Percentiles rank a stretch among this genome's conserved stretches.
phyloP scores from a whole-genome alignment of 192 early-diverging fungal genomes.

The Oehlia diaphana region DNA sequence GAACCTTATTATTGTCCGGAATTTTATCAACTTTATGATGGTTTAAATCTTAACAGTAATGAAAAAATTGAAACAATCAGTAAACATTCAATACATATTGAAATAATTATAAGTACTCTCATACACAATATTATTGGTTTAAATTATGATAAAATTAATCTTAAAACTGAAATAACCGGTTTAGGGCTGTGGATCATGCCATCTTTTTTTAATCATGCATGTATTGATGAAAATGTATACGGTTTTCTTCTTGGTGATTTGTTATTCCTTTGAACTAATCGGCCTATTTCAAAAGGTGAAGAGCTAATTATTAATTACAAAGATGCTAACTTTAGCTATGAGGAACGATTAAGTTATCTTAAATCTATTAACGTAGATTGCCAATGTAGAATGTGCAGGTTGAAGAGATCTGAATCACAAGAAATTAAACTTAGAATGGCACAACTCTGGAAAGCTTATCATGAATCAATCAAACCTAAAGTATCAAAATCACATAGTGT shows the following conservation, averaged over 20 bases:
- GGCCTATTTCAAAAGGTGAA: neutral
- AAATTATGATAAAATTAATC: too few species aligned
- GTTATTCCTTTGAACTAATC: neutral
- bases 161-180: neutral
- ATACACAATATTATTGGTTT: neutral
- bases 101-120: neutral
- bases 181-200: neutral
- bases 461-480: too few species aligned
- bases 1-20: neutral
- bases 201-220: constrained; percentile 21
- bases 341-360: neutral
- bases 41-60: neutral
- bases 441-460: neutral
- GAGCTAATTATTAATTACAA: neutral
- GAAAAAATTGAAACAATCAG: neutral
- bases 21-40: neutral
- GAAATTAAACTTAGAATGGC: neutral
- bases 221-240: constrained; percentile 1
- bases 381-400: constrained; percentile 2
- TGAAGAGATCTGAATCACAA: neutral
- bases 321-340: neutral
- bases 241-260: neutral
- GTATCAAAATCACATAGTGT: too few species aligned
- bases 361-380: neutral
- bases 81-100: neutral